These are phyloP conservation scores for Gossypium australe DNA, from an alignment of 345 rosid species.

Conservation along the genomic window DNA sequence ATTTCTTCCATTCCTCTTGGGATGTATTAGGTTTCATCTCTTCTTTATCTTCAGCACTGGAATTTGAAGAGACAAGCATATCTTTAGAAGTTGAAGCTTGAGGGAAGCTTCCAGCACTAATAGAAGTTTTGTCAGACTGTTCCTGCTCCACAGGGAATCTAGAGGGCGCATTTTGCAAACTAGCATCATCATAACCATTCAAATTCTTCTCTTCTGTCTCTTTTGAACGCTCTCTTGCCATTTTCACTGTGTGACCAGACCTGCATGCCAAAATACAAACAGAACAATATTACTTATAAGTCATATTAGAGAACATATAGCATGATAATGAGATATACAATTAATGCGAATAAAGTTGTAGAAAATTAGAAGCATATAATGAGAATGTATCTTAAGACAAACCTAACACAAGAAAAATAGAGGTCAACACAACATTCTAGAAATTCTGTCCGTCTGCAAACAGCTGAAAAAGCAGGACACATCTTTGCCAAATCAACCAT, in stretches of 20 bases:
- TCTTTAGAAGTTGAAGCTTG: constrained; percentile 85
- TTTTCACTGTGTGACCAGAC: constrained; percentile 83
- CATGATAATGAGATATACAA: constrained; percentile 10
- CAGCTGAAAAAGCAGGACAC: constrained; percentile 89
- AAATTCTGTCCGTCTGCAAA: constrained; percentile 87
- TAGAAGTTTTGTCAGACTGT: constrained; percentile 76
- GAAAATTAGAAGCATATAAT: constrained; percentile 7
- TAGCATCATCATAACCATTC: constrained; percentile 66
- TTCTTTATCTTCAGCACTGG: constrained; percentile 40
- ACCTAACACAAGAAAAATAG: constrained; percentile 97
- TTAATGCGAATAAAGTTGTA: constrained; percentile 10
- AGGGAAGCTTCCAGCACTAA: constrained; percentile 84
- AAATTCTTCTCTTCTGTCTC: constrained; percentile 73
- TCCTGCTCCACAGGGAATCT: constrained; percentile 82
- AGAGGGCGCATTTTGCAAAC: constrained; percentile 73
- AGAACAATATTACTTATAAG: not conserved
- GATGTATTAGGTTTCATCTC: constrained; percentile 33
- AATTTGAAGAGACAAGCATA: constrained; percentile 35
- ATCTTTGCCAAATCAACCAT: constrained; percentile 99
- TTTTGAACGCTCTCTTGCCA: constrained; percentile 67
- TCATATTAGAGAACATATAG: constrained; percentile 13
- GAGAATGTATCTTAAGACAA: constrained; percentile 28
- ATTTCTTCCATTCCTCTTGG: constrained; percentile 44
- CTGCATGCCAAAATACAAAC: constrained; percentile 35
- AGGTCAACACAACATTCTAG: constrained; percentile 91